Evolutionary conservation across 768 basidiomycete genomes (phyloP), one percentile per base, ranked within the genome.

Genomic region (Saitozyma podzolica): DNA sequence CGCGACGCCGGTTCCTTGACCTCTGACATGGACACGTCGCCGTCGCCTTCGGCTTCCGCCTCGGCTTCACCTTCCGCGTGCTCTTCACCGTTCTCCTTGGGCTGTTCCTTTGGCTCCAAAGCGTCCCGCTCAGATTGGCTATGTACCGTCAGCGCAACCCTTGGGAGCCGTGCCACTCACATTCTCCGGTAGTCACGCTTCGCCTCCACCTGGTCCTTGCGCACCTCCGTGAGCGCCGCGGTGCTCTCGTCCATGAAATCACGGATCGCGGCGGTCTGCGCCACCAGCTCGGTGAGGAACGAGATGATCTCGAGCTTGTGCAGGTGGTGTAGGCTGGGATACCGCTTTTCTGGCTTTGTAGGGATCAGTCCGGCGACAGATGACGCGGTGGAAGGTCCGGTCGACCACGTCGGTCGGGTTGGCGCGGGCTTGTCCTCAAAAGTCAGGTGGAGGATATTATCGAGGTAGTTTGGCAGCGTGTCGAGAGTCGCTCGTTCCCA

Each of bases 141-240:
- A 45, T 8, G 37, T n/a, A 5, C 19, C 29, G 41, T 8, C 16
- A 45, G 40, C 51, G 8, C 48, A 17, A 29, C 45, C n/a, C 39
- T 9, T n/a, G 37, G 19, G 5, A 39, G n/a, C n/a, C 10, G 14
- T 8, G 5, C 1, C 52, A 85, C 92, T 82, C 78, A 95, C 94
- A 87, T 84, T 75, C 89, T 87, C 79, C 91, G 94, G 81, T 89
- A 89, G 72, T 88, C 83, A 62, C 94, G 85, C 80, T 96, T 96
- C 64, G 93, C 87, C 65, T 98, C 96, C 40, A 94, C 92, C 79
- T 94, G 90, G 79, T 95, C 91, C 80, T 98, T 99, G 66, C 96
- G 82, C 41, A 96, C 82, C 37, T 93, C 91, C 9, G 96, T 98
- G 65, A 99, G 79, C 66, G 89, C 88, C 69, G 89, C 86, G 73